Conservation (phyloP, 441 rosid species). For the Adansonia madagascariensis region DNA sequence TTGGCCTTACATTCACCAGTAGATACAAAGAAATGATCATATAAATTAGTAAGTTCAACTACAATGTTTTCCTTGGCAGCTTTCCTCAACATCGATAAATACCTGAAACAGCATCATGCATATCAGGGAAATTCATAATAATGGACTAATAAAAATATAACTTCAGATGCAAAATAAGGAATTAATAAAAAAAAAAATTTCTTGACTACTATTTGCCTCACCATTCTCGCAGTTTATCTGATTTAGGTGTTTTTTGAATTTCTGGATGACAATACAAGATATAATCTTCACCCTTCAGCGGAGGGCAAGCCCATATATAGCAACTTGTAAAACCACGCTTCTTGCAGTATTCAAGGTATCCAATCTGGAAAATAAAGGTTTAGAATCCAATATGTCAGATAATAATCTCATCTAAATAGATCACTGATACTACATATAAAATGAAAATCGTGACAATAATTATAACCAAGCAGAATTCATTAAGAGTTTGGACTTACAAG, state of each 20-base stretch:
- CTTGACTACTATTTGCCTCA: slow-evolving; percentile 41
- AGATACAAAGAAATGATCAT: slow-evolving; percentile 88
- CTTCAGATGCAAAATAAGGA: neutral
- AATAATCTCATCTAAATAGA: slow-evolving; percentile 15
- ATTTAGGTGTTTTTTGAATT: slow-evolving; percentile 98
- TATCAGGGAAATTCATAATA: slow-evolving; percentile 15
- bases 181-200: neutral
- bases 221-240: slow-evolving; percentile 99
- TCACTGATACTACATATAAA: slow-evolving; percentile 13
- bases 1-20: slow-evolving; percentile 89
- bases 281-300: slow-evolving; percentile 98
- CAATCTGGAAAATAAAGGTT: slow-evolving; percentile 63
- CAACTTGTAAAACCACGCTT: slow-evolving; percentile 98
- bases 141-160: slow-evolving; percentile 3
- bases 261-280: slow-evolving; percentile 98
- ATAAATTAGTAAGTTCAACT: slow-evolving; percentile 85
- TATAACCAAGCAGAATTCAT: neutral
- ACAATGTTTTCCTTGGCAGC: slow-evolving; percentile 88
- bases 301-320: slow-evolving; percentile 99
- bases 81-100: slow-evolving; percentile 84
- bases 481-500: slow-evolving; percentile 55
- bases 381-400: slow-evolving; percentile 16
- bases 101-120: slow-evolving; percentile 57
- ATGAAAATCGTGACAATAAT: slow-evolving; percentile 22
- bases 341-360: slow-evolving; percentile 99